Conservation (phyloP, 2,329 filamentous ascomycete species). For the Cadophora sp. region DNA sequence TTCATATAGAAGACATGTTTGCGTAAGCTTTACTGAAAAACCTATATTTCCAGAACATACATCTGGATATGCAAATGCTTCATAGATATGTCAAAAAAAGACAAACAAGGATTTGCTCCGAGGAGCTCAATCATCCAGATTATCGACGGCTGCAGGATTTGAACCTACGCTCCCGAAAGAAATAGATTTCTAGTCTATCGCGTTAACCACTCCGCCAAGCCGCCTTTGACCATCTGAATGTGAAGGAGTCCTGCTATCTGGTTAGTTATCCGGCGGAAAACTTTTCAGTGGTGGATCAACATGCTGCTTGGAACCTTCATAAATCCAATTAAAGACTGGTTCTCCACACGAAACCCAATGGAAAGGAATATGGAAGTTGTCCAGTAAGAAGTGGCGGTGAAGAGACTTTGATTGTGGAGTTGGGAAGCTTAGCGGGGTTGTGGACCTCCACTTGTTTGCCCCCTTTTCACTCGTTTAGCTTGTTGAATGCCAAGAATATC, state of each 20-base stretch:
- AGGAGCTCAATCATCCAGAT: too few species aligned
- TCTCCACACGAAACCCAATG: too few species aligned
- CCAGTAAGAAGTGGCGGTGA: conserved; percentile 4
- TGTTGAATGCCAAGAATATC: neutral
- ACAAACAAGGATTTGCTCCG: too few species aligned
- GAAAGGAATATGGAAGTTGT: too few species aligned
- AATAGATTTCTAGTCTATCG: conserved; percentile 23
- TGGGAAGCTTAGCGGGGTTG: neutral
- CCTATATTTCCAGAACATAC: too few species aligned
- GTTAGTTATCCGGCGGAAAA: neutral
- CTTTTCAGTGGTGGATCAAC: neutral
- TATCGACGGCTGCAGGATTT: conserved; percentile 16
- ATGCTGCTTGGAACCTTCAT: neutral
- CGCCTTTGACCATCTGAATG: conserved; percentile 4
- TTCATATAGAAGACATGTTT: too few species aligned
- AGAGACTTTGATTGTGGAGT: conserved; percentile 6
- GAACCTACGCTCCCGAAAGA: conserved; percentile 24
- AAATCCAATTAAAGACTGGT: neutral
- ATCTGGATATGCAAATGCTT: too few species aligned
- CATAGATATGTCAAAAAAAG: too few species aligned
- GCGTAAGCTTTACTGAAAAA: too few species aligned
- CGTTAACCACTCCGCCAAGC: conserved; percentile 23
- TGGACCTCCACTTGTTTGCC: neutral
- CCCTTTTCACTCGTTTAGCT: conserved; percentile 3
- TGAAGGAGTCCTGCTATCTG: neutral